These are phyloP conservation scores for Colletotrichum lentis DNA, from an alignment of 2,329 filamentous ascomycete genomes.

Conservation along the genomic window DNA sequence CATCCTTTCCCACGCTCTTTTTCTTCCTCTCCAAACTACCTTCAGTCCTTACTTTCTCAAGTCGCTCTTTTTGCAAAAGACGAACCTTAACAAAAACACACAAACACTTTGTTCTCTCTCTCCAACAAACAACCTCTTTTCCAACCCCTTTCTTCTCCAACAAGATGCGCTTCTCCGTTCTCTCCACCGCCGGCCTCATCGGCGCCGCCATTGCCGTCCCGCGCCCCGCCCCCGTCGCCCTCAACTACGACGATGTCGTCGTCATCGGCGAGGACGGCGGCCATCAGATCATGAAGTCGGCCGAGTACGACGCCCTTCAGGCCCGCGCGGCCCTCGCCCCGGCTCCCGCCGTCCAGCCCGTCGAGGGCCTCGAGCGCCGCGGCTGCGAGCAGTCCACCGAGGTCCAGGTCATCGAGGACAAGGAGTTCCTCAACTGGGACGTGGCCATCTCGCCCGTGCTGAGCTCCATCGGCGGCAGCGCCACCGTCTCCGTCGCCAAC, in stretches of 20 bases:
- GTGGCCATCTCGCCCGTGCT: constrained; percentile 49
- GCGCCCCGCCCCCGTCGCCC: constrained; percentile 20
- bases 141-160: constrained; percentile 13
- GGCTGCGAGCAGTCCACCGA: constrained; percentile 41
- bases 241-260: constrained; percentile 42
- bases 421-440: constrained; percentile 51
- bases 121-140: not conserved
- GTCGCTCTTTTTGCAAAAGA: constrained; percentile 31
- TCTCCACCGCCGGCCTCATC: constrained; percentile 22
- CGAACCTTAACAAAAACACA: not conserved
- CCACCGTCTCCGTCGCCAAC: constrained; percentile 45
- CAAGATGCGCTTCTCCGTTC: constrained; percentile 36
- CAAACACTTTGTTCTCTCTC: not conserved
- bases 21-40: constrained; percentile 21
- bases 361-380: constrained; percentile 14
- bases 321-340: constrained; percentile 28
- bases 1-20: constrained; percentile 22
- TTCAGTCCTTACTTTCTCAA: constrained; percentile 34
- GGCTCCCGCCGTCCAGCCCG: constrained; percentile 11
- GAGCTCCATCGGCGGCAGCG: constrained; percentile 43
- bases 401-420: constrained; percentile 41
- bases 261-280: constrained; percentile 41
- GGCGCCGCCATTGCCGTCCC: constrained; percentile 20
- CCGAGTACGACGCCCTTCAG: constrained; percentile 40
- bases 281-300: constrained; percentile 42